Percentiles rank a stretch among this genome's conserved stretches.
Evolutionary conservation across 352 stramenopile genomes (phyloP).

Genomic region (Phytophthora megakarya): DNA sequence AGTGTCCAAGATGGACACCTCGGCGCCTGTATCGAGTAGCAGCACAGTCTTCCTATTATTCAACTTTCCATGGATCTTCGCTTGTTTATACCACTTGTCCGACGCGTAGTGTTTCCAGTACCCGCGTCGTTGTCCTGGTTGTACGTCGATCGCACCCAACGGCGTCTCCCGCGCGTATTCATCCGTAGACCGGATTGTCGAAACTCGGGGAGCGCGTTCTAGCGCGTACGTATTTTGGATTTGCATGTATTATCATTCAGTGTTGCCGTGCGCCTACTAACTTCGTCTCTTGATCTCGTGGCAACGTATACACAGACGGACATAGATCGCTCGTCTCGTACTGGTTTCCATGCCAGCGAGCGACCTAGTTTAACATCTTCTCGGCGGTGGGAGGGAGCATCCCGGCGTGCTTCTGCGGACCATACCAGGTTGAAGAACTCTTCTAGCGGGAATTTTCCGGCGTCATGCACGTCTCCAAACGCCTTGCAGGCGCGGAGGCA

Average conservation of each 20-base stretch:
- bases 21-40: slow-evolving; percentile 33
- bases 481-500: slow-evolving; percentile 14
- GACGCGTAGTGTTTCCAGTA: slow-evolving; percentile 31
- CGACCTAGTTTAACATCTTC: slow-evolving; percentile 31
- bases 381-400: too few species aligned
- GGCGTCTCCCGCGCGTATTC: neutral
- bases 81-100: too few species aligned
- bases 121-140: slow-evolving; percentile 19
- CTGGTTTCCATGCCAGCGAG: slow-evolving; percentile 20
- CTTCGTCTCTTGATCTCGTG: too few species aligned
- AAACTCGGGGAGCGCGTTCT: too few species aligned
- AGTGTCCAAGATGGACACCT: slow-evolving; percentile 17
- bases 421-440: slow-evolving; percentile 21
- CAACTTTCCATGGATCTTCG: neutral
- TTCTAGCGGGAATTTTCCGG: slow-evolving; percentile 12
- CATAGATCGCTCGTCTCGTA: too few species aligned
- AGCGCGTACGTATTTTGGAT: too few species aligned
- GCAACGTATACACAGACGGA: too few species aligned
- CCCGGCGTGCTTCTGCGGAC: slow-evolving; percentile 10
- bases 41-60: slow-evolving; percentile 18
- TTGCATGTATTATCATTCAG: too few species aligned
- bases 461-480: slow-evolving; percentile 10
- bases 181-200: too few species aligned
- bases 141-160: slow-evolving; percentile 4
- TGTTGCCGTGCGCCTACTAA: too few species aligned